These are phyloP conservation scores for Kuraishia hungarica DNA, from an alignment of 805 yeast genomes.

Conservation along the genomic window DNA sequence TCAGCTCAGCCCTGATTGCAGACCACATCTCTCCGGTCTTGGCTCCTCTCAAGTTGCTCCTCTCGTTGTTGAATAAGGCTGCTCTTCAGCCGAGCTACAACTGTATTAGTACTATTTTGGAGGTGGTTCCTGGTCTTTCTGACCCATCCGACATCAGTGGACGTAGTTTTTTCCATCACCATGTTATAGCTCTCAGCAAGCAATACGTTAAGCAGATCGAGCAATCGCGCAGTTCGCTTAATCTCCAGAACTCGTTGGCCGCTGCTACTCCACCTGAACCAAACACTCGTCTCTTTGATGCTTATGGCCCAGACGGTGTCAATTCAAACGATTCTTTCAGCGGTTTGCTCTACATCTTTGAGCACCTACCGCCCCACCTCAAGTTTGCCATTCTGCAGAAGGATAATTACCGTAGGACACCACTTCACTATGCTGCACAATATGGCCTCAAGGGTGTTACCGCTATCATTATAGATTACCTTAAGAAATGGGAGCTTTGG, in stretches of 20 bases:
- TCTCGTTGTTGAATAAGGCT: slow-evolving; percentile 59
- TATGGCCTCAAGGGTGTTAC: slow-evolving; percentile 69
- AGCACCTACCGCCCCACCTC: slow-evolving; percentile 43
- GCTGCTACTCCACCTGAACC: slow-evolving; percentile 50
- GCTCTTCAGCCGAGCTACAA: slow-evolving; percentile 44
- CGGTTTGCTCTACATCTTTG: slow-evolving; percentile 53
- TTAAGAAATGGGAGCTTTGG: slow-evolving; percentile 54
- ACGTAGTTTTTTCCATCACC: slow-evolving; percentile 80
- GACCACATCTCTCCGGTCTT: slow-evolving; percentile 35
- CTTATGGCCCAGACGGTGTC: slow-evolving; percentile 57
- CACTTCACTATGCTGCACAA: slow-evolving; percentile 84
- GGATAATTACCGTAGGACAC: slow-evolving; percentile 76
- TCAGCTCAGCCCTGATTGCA: slow-evolving; percentile 35
- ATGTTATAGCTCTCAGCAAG: slow-evolving; percentile 71
- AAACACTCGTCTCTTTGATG: slow-evolving; percentile 36
- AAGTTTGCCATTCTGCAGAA: slow-evolving; percentile 50
- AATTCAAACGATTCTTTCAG: slow-evolving; percentile 48
- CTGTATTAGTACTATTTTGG: slow-evolving; percentile 52
- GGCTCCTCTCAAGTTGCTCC: slow-evolving; percentile 44
- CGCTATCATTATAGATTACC: slow-evolving; percentile 42
- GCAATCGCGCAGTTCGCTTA: slow-evolving; percentile 4
- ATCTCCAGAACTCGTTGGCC: slow-evolving; percentile 13
- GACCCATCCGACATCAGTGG: slow-evolving; percentile 72
- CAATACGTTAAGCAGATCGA: slow-evolving; percentile 29
- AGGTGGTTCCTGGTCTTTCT: slow-evolving; percentile 39